A percentile compares a stretch with the other conserved stretches of the same genome.
Evolutionary conservation across 2,329 filamentous ascomycete genomes (phyloP).

Genomic region (Pezicula carpinea): DNA sequence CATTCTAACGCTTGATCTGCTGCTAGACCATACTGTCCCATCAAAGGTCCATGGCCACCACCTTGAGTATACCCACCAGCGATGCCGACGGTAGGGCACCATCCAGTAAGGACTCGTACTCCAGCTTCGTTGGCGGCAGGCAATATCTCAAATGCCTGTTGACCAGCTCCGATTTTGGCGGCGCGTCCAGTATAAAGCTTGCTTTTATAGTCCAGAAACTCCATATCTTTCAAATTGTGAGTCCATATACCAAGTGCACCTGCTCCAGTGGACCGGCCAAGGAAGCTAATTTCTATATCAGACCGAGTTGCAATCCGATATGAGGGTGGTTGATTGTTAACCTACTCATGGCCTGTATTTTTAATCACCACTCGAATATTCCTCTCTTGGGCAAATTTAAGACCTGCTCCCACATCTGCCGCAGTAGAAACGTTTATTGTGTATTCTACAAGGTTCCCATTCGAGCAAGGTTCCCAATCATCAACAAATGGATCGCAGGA

Average conservation of each 20-base stretch:
- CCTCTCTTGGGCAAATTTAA: constrained; percentile 21
- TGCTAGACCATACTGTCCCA: constrained; percentile 13
- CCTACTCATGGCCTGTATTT: constrained; percentile 4
- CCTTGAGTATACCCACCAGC: constrained; percentile 13
- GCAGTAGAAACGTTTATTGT: constrained; percentile 29
- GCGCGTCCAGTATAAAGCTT: constrained; percentile 16
- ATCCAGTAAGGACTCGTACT: constrained; percentile 5
- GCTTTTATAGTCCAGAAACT: constrained; percentile 6
- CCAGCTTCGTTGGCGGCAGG: constrained; percentile 30
- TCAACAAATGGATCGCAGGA: neutral
- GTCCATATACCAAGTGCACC: constrained; percentile 14
- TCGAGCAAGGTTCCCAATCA: constrained; percentile 12
- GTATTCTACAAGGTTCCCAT: constrained; percentile 26
- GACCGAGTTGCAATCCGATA: constrained; percentile 7
- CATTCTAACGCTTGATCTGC: constrained; percentile 12
- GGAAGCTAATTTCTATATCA: constrained; percentile 40
- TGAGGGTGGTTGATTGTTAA: neutral
- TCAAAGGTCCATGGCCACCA: constrained; percentile 11
- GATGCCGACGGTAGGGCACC: constrained; percentile 6
- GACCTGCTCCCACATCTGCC: constrained; percentile 25
- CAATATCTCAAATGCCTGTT: constrained; percentile 11
- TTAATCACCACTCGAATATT: constrained; percentile 13
- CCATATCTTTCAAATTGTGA: constrained; percentile 10
- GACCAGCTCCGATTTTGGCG: constrained; percentile 17
- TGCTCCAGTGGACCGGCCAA: constrained; percentile 38